Evolutionary conservation across 257 asterid genomes (phyloP), one percentile per base, ranked within the genome.

Genomic region (Scutellaria barbata): DNA sequence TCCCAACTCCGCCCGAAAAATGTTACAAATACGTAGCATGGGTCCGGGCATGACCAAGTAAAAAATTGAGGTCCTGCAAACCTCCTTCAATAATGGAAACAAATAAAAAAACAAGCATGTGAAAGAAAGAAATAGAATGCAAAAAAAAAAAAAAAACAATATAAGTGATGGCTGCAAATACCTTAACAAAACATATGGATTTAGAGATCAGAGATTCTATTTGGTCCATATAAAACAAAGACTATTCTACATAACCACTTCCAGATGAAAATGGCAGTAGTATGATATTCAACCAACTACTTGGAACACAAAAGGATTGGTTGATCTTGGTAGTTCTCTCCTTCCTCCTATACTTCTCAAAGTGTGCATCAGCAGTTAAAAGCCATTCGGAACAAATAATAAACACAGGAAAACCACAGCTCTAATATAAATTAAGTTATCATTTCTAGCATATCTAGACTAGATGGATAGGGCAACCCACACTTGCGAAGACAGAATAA

Each of bases 391-490:
- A 33, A 56, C 50, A 41, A 69, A 39, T 46, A 35, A 63, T 25
- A 66, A 45, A 43, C 16, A n/a, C 4, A 8, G 2, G 72, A 8
- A 14, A 30, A 59, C 7, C 12, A 50, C 5, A 22, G 43, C 20
- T 43, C 43, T 10, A 73, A 51, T 53, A 46, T 5, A 62, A 61
- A 6, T 18, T 37, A 71, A 53, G 59, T 68, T 68, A 51, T 18
- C 40, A 70, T 7, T 59, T 40, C 52, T 67, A 39, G 25, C n/a
- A 64, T 45, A 55, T 25, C 71, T 42, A 37, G 56, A 76, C 17
- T 6, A 45, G 10, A 68, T 3, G 35, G 35, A 46, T 17, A 46
- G 46, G 20, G 35, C 35, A 48, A 45, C 37, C 10, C 68, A 17
- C 20, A 71, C 17, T 37, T 40, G 56, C 16, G 30, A 20, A n/a